Evolutionary conservation across 1,284 basidiomycete genomes (phyloP), one percentile per base, ranked within the genome.

Genomic region (Boletus semigastroideus): DNA sequence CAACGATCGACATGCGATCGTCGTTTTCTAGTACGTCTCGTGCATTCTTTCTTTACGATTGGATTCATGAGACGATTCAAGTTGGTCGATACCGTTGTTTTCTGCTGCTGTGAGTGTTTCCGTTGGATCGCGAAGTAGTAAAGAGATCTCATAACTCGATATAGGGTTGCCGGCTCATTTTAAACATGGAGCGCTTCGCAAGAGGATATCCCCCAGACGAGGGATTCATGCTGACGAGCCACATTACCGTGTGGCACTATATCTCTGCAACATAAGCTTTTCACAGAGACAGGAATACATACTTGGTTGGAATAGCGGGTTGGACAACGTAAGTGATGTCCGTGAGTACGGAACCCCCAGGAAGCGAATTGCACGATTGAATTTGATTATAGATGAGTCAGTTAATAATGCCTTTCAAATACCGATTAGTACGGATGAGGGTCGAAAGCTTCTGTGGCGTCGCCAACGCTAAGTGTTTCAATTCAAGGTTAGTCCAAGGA

Each of bases 141-240:
- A 13, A 5, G 12, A 14, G 10, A 20, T 20, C 2, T 37, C 11
- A 37, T n/a, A 11, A 41, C 25, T 46, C 10, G 31, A 33, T 13
- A 19, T 17, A 63, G 64, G 62, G 60, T 2, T 58, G 52, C 42
- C 50, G 46, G 30, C 53, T 60, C 14, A 48, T 63, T 25, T 38
- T 61, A 28, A 55, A 58, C 16, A 60, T 55, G 59, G 54, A 58
- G 38, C 36, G 33, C 20, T 63, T 64, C 7, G 51, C 51, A 11
- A 49, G 49, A 43, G 6, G 14, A 12, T 31, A 43, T n/a, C 0
- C 25, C 19, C 42, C 3, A 9, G 47, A 57, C 3, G 52, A 66
- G 16, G 54, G 50, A 0, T 34, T 59, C 10, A 2, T 46, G 14
- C 28, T 63, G 12, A 62, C 57, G 1, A 62, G 31, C n/a, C 49